Conservation (phyloP, 2,329 filamentous ascomycete species). For the Lasiodiplodia sp. region DNA sequence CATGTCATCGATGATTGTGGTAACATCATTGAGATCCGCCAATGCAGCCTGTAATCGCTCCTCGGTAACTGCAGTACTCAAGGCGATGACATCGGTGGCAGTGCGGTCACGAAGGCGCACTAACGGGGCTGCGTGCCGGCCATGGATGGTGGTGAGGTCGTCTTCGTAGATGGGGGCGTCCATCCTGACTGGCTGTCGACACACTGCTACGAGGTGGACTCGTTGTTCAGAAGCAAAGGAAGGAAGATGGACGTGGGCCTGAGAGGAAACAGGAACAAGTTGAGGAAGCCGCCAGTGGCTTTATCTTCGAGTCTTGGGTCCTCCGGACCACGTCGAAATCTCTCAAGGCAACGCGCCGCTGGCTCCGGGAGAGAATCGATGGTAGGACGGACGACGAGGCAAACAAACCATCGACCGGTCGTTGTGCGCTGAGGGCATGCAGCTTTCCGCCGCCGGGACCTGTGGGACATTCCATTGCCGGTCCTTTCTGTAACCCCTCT, state of each 20-base stretch:
- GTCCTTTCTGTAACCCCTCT: neutral
- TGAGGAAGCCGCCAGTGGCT: neutral
- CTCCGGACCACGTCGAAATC: neutral
- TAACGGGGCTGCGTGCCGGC: neutral
- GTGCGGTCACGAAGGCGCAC: neutral
- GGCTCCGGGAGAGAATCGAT: neutral
- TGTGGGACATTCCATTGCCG: neutral
- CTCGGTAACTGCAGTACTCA: neutral
- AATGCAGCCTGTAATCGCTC: neutral
- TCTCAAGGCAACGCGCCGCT: neutral
- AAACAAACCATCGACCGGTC: neutral
- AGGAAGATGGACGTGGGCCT: neutral
- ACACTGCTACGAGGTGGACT: neutral
- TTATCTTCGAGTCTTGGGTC: neutral
- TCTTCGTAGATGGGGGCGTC: neutral
- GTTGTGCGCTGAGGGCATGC: neutral
- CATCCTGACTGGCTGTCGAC: neutral
- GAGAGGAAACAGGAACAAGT: neutral
- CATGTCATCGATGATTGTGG: too few species aligned
- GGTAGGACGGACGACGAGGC: neutral
- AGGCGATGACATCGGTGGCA: neutral
- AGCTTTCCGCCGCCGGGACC: neutral
- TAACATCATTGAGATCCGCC: neutral
- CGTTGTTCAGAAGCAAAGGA: neutral
- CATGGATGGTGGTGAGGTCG: neutral